Evolutionary conservation across 768 basidiomycete genomes (phyloP).

Genomic region (Leccinum pellstonianum): DNA sequence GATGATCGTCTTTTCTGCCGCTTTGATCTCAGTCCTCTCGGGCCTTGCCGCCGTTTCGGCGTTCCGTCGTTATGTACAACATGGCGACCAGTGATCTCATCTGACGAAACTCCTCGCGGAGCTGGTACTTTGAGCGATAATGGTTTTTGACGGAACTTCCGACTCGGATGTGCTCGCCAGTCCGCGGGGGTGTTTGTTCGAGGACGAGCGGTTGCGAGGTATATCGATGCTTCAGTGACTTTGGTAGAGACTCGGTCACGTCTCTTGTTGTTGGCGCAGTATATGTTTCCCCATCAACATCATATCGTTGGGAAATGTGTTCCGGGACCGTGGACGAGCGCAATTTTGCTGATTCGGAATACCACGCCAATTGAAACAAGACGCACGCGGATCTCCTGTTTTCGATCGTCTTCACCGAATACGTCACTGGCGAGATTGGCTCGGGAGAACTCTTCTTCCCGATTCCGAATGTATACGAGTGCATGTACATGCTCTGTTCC

Average conservation of each 20-base stretch:
- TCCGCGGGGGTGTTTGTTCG: slow-evolving; percentile 8
- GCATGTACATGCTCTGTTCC: not conserved
- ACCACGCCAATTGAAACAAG: not conserved
- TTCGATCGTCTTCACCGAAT: not conserved
- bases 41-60: not conserved
- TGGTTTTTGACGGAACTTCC: slow-evolving; percentile 2
- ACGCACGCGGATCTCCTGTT: not conserved
- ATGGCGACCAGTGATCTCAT: not conserved
- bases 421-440: not conserved
- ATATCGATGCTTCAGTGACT: not conserved
- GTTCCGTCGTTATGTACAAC: not conserved
- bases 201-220: not conserved
- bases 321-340: not conserved
- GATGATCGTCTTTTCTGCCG: not conserved
- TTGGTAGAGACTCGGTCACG: not conserved
- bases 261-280: not conserved
- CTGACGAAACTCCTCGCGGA: not conserved
- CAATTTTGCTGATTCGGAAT: not conserved
- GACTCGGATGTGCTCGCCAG: slow-evolving; percentile 2
- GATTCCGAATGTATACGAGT: not conserved
- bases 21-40: not conserved
- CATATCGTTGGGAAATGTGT: too few species aligned
- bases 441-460: not conserved
- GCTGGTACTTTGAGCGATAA: slow-evolving; percentile 4
- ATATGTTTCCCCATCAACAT: not conserved